phyloP scores from a whole-genome alignment of 345 rosid genomes.

The Acer saccharum region DNA sequence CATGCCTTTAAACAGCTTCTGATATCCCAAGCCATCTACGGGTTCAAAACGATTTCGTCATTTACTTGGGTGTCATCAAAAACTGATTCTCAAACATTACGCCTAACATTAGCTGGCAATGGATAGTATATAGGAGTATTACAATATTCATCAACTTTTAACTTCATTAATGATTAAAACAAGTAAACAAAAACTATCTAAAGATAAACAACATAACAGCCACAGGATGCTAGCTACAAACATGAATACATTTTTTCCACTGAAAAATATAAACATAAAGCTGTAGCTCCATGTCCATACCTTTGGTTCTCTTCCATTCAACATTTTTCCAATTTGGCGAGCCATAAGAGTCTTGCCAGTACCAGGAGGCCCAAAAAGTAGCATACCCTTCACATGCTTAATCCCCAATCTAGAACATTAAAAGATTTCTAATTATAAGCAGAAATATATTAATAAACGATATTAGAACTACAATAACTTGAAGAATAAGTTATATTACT shows the following conservation, averaged over 20 bases:
- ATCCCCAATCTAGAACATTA: slow-evolving; percentile 85
- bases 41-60: no score
- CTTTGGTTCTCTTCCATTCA: slow-evolving; percentile 99
- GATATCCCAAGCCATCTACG: background rate
- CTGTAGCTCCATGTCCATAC: slow-evolving; percentile 35
- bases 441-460: slow-evolving; percentile 15
- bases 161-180: background rate
- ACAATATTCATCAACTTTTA: background rate
- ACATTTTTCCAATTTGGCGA: slow-evolving; percentile 98
- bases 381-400: slow-evolving; percentile 97
- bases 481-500: slow-evolving; percentile 46
- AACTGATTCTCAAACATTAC: background rate
- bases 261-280: background rate
- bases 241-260: background rate
- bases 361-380: slow-evolving; percentile 98
- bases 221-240: slow-evolving; percentile 6
- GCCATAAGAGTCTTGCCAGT: slow-evolving; percentile 99
- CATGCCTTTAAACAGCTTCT: background rate
- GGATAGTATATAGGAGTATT: background rate
- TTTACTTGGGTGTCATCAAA: background rate
- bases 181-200: no score
- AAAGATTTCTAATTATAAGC: slow-evolving; percentile 21
- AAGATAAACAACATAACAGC: background rate
- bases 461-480: slow-evolving; percentile 16
- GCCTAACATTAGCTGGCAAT: background rate